A percentile compares a stretch with the other conserved stretches of the same genome.
Evolutionary conservation across 441 rosid species (phyloP).

Genomic region (Corymbia calophylla): DNA sequence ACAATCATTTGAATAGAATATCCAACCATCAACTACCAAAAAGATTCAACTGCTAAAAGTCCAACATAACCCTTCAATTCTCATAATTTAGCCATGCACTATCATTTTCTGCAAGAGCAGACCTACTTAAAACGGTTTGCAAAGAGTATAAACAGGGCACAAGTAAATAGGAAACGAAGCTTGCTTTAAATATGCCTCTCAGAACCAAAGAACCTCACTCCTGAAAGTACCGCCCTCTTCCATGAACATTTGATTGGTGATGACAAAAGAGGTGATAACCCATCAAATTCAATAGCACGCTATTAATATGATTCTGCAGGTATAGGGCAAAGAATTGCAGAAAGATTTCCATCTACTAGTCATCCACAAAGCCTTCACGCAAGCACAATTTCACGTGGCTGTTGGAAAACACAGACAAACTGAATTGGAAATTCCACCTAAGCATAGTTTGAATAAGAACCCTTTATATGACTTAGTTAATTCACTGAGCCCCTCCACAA

Average conservation of each 20-base stretch:
- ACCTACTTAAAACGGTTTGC: not conserved
- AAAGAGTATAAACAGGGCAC: not conserved
- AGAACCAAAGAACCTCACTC: not conserved
- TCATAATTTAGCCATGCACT: not conserved
- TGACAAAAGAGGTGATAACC: not conserved
- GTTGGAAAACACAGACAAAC: not conserved
- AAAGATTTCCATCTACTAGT: not conserved
- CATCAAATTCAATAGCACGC: not conserved
- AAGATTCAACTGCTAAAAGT: not conserved
- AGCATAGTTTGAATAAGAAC: not conserved
- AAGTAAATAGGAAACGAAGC: not conserved
- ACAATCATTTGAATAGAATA: not conserved
- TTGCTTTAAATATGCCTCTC: not conserved
- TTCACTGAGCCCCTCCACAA: not conserved
- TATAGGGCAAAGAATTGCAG: not conserved
- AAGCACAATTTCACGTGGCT: not conserved
- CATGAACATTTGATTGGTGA: not conserved
- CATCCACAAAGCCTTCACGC: not conserved
- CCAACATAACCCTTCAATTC: not conserved
- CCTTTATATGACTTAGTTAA: not conserved
- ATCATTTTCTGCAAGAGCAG: not conserved
- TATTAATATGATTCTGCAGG: not conserved
- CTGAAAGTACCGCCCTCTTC: not conserved
- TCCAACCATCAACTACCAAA: not conserved
- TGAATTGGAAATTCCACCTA: not conserved